Percentiles rank a stretch among this genome's conserved stretches.
phyloP scores from a whole-genome alignment of 768 basidiomycete species.

The Crassisporium funariophilum region DNA sequence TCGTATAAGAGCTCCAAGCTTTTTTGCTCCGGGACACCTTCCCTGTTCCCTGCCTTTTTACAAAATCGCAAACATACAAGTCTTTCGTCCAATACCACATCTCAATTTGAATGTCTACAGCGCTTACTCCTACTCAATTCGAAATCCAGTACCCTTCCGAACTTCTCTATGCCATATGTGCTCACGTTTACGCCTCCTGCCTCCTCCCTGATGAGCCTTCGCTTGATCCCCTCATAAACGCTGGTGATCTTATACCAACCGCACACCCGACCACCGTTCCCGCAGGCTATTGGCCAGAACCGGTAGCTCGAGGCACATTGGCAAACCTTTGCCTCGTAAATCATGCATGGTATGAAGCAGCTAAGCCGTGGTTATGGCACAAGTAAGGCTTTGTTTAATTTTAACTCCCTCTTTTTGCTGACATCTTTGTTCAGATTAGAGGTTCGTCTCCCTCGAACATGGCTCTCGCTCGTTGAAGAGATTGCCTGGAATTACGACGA shows the following conservation, averaged over 20 bases:
- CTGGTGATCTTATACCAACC: constrained; percentile 51
- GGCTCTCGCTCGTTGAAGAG: constrained; percentile 81
- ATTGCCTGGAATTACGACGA: constrained; percentile 75
- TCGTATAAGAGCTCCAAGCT: constrained; percentile 9
- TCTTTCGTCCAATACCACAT: constrained; percentile 14
- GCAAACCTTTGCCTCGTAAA: constrained; percentile 76
- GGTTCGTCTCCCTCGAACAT: constrained; percentile 80
- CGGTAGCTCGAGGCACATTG: constrained; percentile 63
- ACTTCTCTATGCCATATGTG: constrained; percentile 71
- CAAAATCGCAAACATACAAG: constrained; percentile 8
- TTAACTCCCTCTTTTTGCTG: constrained; percentile 4
- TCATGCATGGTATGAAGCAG: constrained; percentile 76
- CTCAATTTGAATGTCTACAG: constrained; percentile 31
- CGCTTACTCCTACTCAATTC: constrained; percentile 23
- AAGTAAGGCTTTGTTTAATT: constrained; percentile 38
- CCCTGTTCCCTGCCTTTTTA: constrained; percentile 8
- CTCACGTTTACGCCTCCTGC: constrained; percentile 66
- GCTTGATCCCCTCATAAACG: constrained; percentile 63
- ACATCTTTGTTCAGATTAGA: constrained; percentile 48
- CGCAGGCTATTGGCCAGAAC: constrained; percentile 68
- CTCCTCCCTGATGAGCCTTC: constrained; percentile 57
- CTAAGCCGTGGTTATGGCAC: constrained; percentile 89
- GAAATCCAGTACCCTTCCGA: constrained; percentile 65
- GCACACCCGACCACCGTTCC: constrained; percentile 76
- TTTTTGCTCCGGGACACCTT: too few species aligned